Conservation (phyloP, 495 filamentous ascomycete genomes). For the Staphylotrichum tortipilum region DNA sequence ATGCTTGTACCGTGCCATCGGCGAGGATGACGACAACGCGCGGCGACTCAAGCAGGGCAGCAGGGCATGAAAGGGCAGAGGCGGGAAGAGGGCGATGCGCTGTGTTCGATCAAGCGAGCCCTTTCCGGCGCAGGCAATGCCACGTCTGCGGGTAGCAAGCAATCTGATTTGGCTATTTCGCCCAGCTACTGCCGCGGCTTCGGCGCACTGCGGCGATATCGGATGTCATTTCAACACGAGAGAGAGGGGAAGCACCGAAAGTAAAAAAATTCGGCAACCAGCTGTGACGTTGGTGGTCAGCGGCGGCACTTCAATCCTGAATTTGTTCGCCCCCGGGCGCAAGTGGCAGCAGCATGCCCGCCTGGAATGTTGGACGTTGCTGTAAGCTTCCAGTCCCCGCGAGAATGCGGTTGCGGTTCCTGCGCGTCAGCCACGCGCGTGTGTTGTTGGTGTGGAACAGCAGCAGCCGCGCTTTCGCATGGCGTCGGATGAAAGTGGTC, state of each 20-base stretch:
- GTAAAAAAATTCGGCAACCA: background rate
- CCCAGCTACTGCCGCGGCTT: background rate
- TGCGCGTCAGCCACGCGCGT: slow-evolving; percentile 11
- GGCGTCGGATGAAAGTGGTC: slow-evolving; percentile 21
- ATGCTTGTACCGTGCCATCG: slow-evolving; percentile 4
- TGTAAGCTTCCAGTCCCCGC: too few species aligned
- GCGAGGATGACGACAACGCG: slow-evolving; percentile 10
- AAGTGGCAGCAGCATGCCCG: too few species aligned
- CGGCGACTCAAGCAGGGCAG: background rate
- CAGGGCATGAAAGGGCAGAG: background rate
- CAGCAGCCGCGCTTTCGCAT: slow-evolving; percentile 9
- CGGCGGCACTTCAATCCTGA: too few species aligned
- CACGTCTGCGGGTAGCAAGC: background rate
- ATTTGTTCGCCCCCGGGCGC: too few species aligned
- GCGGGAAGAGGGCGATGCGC: background rate
- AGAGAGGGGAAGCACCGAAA: too few species aligned
- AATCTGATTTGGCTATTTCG: slow-evolving; percentile 5
- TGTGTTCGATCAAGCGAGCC: background rate
- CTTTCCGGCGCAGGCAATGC: background rate
- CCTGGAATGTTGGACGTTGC: too few species aligned
- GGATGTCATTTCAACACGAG: background rate
- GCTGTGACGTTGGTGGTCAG: too few species aligned
- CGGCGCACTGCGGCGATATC: slow-evolving; percentile 3
- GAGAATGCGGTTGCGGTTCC: too few species aligned
- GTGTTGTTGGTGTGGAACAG: background rate